Evolutionary conservation across 78 protist species (phyloP).

Genomic region (Emiliania huxleyi): DNA sequence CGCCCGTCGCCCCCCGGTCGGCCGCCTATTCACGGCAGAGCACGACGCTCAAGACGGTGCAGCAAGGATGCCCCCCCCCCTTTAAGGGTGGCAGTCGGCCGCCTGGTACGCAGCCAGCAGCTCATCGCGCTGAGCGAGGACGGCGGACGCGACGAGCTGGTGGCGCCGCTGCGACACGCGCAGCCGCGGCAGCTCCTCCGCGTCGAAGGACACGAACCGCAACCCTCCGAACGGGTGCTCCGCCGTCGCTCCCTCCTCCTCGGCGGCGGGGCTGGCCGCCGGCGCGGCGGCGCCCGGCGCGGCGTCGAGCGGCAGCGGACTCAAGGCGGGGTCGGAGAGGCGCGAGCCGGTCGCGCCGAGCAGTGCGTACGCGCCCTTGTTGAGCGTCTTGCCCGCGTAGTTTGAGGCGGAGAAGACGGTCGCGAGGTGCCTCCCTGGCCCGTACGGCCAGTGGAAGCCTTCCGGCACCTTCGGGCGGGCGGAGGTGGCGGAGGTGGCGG

Average conservation of each 20-base stretch:
- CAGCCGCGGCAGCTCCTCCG: not conserved
- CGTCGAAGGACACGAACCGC: not conserved
- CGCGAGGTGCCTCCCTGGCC: not conserved
- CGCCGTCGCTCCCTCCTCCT: too few species aligned
- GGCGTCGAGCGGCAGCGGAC: too few species aligned
- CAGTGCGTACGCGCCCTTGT: constrained; percentile 26
- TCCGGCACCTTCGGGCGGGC: constrained; percentile 33
- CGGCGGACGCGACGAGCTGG: not conserved
- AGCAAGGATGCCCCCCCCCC: too few species aligned
- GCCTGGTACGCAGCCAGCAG: not conserved
- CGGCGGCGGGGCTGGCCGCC: too few species aligned
- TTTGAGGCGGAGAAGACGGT: constrained; percentile 53
- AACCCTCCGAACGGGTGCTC: not conserved
- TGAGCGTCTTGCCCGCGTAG: constrained; percentile 20
- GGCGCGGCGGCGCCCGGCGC: too few species aligned
- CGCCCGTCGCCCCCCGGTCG: not conserved
- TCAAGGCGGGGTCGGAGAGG: not conserved
- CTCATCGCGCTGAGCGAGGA: not conserved
- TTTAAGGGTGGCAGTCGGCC: too few species aligned
- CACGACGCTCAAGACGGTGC: too few species aligned
- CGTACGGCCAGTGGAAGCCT: constrained; percentile 7
- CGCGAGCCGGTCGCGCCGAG: not conserved
- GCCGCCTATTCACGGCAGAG: too few species aligned
- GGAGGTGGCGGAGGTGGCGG: too few species aligned
- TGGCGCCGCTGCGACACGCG: not conserved